Evolutionary conservation across 495 filamentous ascomycete species (phyloP), one percentile per base, ranked within the genome.

Genomic region (Penicillium silybi): DNA sequence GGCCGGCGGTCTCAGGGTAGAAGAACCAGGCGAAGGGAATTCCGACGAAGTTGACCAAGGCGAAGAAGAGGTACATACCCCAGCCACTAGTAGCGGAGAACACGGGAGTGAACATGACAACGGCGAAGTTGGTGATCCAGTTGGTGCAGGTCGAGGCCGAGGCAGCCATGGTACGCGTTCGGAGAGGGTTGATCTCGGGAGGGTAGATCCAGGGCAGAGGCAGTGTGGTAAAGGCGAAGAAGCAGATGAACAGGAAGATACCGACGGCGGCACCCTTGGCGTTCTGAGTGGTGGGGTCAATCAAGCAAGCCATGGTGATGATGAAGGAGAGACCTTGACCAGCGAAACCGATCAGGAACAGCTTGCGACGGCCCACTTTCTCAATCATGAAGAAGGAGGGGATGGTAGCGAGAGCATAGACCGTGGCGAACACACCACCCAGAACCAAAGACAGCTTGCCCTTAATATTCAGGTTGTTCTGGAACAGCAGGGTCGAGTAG

Each of bases 371-470:
- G 20, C 88, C 88, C 29, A 84, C 81, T 15, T 77, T 79, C 73
- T 92, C 87, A 48, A 92, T 84, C 64, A 72, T 69, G 69, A 90
- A 91, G 85, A 87, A 92, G 0, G 69, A 71, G 10, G 66, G 66
- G 46, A 69, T 71, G 18, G 69, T 69, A 1, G 76, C 22, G 52
- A 90, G 80, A 13, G 85, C 74, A 63, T 95, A 92, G 26, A 91
- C 82, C 19, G 89, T 78, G 75, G 89, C 85, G 72, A 89, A 91
- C 35, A 91, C 80, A 62, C 88, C 89, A 32, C 88, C 88, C 6
- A 92, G 70, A 13, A 92, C 72, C 10, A 92, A 65, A 13, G 82
- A 77, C 56, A 90, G 75, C 47, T 79, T 78, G 54, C 84, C 77
- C 1, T 61, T 65, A 54, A 79, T 70, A 17, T 68, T 54, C 55